A percentile compares a stretch with the other conserved stretches of the same genome.
phyloP scores from a whole-genome alignment of 2,329 filamentous ascomycete genomes.

The Arthrobotrys sinensis region DNA sequence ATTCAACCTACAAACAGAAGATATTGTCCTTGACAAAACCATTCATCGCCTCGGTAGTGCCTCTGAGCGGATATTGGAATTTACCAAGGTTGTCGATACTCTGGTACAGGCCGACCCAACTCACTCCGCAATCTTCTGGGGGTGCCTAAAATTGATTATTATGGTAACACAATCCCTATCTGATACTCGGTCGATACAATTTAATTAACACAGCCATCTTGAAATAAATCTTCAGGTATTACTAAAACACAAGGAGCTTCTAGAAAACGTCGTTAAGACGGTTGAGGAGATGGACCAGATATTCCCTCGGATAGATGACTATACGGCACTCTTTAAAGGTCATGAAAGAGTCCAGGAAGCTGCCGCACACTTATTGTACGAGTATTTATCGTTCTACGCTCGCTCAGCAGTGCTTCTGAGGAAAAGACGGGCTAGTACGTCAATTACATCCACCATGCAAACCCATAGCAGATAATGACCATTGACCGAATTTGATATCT shows the following conservation, averaged over 20 bases:
- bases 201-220: too few relatives aligned
- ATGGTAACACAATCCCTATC: background rate
- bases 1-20: too few relatives aligned
- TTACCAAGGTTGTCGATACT: background rate
- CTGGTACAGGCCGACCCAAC: conserved; percentile 10
- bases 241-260: background rate
- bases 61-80: too few relatives aligned
- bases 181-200: too few relatives aligned
- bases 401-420: conserved; percentile 2
- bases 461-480: too few relatives aligned
- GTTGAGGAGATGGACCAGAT: conserved; percentile 1
- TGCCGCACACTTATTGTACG: conserved; percentile 3
- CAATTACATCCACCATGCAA: background rate
- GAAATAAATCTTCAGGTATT: too few relatives aligned
- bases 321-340: background rate
- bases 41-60: too few relatives aligned
- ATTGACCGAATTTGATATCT: background rate
- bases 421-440: conserved; percentile 12
- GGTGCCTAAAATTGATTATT: conserved; percentile 11
- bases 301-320: conserved; percentile 4
- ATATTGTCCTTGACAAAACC: too few relatives aligned
- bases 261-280: background rate
- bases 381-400: conserved; percentile 24
- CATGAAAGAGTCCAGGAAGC: conserved; percentile 6
- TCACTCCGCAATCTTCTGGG: conserved; percentile 2